Base-by-base conservation (phyloP, 225 moss, liverwort and hornwort genomes). In the Rhytidiadelphus loreus region DNA sequence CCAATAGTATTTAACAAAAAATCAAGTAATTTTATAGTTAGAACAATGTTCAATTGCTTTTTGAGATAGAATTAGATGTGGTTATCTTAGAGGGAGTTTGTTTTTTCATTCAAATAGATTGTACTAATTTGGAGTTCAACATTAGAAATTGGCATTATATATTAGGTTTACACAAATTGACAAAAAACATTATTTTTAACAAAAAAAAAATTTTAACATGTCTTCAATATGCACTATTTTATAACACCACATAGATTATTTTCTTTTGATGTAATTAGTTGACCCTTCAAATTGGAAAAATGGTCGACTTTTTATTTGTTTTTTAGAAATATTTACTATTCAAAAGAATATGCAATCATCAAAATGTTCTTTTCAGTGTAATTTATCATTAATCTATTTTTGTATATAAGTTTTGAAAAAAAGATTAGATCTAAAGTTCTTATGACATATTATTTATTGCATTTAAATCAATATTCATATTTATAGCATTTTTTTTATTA, bases 301-400 rank as follows among this genome's bases (percentile, higher is more conserved):
- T n/a, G 23, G n/a, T 0, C n/a, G 23, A 39, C 2, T 68, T n/a
- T 21, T n/a, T 2, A 6, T n/a, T n/a, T 0, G 0, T 0, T 7
- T 68, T n/a, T 68, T 68, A 68, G n/a, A 68, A n/a, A 68, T n/a
- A 66, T 68, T 68, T 12, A 12, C 6, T n/a, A 68, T n/a, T n/a
- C 3, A 12, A 64, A 65, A 65, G 0, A 65, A 5, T 65, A 37
- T n/a, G n/a, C 35, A 35, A 65, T 10, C 35, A 65, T 11, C 19
- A 65, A 35, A 65, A 1, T 10, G 1, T 20, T n/a, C 5, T 19
- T 62, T 20, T 65, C 11, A 19, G 65, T 65, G 6, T 21, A 37
- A 4, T 20, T 66, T 21, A 37, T 20, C 8, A 11, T 35, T 20
- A 21, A 13, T 0, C 20, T 20, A 65, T 20, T 37, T 35, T 21